Evolutionary conservation across 2,329 filamentous ascomycete genomes (phyloP).

Genomic region (Claviceps sp.): DNA sequence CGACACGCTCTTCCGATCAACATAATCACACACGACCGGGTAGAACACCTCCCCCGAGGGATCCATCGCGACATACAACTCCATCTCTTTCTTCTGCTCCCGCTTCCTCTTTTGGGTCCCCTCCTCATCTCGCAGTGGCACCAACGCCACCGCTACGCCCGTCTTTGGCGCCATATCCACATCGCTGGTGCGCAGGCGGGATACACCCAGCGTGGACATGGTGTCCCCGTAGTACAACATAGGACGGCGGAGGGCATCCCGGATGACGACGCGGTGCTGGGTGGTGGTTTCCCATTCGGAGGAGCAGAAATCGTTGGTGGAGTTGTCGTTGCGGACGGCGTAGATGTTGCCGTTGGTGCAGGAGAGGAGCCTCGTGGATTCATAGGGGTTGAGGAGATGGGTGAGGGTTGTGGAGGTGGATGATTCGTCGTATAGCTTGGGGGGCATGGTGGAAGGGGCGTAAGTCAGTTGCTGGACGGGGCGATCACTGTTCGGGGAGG

Average conservation of each 20-base stretch:
- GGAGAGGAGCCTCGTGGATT: slow-evolving; percentile 13
- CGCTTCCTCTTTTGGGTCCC: background rate
- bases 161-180: slow-evolving; percentile 8
- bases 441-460: background rate
- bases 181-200: slow-evolving; percentile 14
- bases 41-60: slow-evolving; percentile 13
- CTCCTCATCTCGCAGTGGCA: slow-evolving; percentile 7
- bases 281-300: slow-evolving; percentile 12
- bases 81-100: background rate
- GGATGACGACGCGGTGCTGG: slow-evolving; percentile 9
- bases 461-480: too few species aligned
- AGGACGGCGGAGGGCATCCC: slow-evolving; percentile 12
- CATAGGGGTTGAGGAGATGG: slow-evolving; percentile 10
- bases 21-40: slow-evolving; percentile 17
- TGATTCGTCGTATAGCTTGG: slow-evolving; percentile 9
- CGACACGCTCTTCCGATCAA: slow-evolving; percentile 6
- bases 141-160: slow-evolving; percentile 10
- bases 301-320: slow-evolving; percentile 10
- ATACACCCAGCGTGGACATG: slow-evolving; percentile 18
- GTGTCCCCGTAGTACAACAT: slow-evolving; percentile 22
- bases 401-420: slow-evolving; percentile 11
- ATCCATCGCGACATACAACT: slow-evolving; percentile 12
- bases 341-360: slow-evolving; percentile 24
- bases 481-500: too few species aligned
- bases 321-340: slow-evolving; percentile 10